phyloP scores from a whole-genome alignment of 1,284 basidiomycete species.

The Rugosomyces carneus region DNA sequence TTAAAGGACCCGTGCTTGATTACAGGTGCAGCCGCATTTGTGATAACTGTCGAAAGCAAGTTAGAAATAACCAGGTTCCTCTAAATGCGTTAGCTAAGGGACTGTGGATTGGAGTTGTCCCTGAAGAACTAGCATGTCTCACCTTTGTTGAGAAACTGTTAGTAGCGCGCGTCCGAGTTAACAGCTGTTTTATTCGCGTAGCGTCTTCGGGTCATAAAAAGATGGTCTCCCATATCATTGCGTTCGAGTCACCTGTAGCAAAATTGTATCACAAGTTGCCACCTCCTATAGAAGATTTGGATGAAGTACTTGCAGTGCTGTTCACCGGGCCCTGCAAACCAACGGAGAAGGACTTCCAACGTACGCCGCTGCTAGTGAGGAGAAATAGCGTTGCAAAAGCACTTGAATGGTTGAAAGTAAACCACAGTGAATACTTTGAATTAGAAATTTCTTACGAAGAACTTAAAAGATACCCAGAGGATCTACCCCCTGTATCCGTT shows the following conservation, averaged over 20 bases:
- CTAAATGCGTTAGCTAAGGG: conserved; percentile 27
- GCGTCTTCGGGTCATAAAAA: conserved; percentile 22
- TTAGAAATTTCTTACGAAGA: conserved; percentile 29
- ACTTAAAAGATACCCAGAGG: conserved; percentile 25
- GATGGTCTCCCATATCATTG: conserved; percentile 31
- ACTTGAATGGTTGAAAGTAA: conserved; percentile 32
- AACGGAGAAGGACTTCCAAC: conserved; percentile 22
- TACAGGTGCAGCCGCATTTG: conserved; percentile 10
- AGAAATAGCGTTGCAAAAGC: conserved; percentile 23
- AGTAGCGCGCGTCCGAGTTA: conserved; percentile 25
- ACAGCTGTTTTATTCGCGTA: conserved; percentile 24
- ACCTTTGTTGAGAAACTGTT: conserved; percentile 28
- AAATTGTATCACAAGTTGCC: conserved; percentile 30
- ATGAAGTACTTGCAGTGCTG: conserved; percentile 31
- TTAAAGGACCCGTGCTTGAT: too few species aligned
- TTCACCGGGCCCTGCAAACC: conserved; percentile 28
- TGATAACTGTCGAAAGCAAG: conserved; percentile 4
- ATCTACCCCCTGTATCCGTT: conserved; percentile 7
- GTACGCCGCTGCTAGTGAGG: conserved; percentile 30
- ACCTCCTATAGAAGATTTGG: conserved; percentile 28
- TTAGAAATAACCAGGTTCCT: conserved; percentile 22
- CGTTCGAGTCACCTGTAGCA: conserved; percentile 26
- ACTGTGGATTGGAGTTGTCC: conserved; percentile 33
- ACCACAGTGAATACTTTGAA: conserved; percentile 32
- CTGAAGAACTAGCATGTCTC: conserved; percentile 21